phyloP scores from a whole-genome alignment of 352 stramenopile genomes.

The Phytophthora crassamura region DNA sequence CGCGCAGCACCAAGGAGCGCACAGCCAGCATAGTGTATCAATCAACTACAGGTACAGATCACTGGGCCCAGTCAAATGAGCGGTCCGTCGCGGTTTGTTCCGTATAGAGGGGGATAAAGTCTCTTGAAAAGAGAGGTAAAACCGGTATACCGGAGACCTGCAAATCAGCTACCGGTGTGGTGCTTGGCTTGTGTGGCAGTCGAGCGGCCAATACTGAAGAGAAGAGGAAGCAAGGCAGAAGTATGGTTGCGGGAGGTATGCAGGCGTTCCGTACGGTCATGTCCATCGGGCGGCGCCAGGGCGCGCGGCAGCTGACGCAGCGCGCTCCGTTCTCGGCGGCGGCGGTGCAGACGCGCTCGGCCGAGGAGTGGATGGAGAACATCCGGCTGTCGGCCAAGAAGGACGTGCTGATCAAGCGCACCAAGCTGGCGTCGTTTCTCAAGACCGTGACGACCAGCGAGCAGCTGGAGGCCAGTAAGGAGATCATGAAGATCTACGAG shows the following conservation, averaged over 20 bases:
- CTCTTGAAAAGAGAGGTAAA: too few relatives aligned
- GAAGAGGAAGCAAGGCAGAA: neutral
- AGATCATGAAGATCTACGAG: conserved; percentile 91
- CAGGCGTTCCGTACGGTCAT: conserved; percentile 76
- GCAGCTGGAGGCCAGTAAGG: conserved; percentile 78
- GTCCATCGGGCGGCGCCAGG: conserved; percentile 57
- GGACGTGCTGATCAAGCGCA: conserved; percentile 84
- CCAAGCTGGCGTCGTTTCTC: conserved; percentile 85
- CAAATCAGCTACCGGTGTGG: neutral
- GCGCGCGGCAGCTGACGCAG: conserved; percentile 42
- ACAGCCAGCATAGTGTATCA: conserved; percentile 35
- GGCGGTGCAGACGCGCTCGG: conserved; percentile 53
- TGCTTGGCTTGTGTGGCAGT: neutral
- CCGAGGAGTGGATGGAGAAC: conserved; percentile 85
- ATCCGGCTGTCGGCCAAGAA: conserved; percentile 75
- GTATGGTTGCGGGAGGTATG: conserved; percentile 48
- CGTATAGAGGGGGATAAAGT: neutral
- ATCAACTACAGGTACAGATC: neutral
- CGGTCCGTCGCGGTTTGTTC: conserved; percentile 20
- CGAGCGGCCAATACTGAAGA: neutral
- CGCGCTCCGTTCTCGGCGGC: conserved; percentile 47
- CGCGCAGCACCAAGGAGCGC: conserved; percentile 30
- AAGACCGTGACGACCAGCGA: conserved; percentile 85
- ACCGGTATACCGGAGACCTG: too few relatives aligned
- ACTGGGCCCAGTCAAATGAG: conserved; percentile 21